These are phyloP conservation scores for Candida lessepsii DNA, from an alignment of 805 yeast species.

Conservation along the genomic window DNA sequence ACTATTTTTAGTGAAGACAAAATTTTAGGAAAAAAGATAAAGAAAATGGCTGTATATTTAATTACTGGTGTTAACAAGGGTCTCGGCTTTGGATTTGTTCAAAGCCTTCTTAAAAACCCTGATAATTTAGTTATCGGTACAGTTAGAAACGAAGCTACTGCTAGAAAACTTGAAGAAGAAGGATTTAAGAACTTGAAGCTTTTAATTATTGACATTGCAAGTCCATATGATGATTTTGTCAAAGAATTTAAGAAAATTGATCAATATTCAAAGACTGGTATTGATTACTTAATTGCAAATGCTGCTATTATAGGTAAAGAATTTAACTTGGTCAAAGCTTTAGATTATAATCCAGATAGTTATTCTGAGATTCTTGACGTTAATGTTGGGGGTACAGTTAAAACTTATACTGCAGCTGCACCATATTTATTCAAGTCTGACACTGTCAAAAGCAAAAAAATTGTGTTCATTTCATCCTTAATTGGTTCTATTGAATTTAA, in stretches of 20 bases:
- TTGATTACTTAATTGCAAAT: constrained; percentile 23
- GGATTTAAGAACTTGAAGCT: constrained; percentile 3
- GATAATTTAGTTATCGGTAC: constrained; percentile 10
- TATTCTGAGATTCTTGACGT: constrained; percentile 3
- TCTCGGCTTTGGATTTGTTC: constrained; percentile 7
- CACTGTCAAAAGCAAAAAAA: constrained; percentile 15
- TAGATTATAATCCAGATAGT: not conserved
- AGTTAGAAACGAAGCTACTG: constrained; percentile 10
- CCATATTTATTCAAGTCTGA: constrained; percentile 23
- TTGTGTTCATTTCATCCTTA: constrained; percentile 25
- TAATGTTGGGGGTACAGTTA: constrained; percentile 12
- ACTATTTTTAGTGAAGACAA: too few species aligned
- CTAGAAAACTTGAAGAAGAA: constrained; percentile 5
- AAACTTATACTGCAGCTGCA: constrained; percentile 23
- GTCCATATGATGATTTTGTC: constrained; percentile 8
- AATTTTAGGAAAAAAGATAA: too few species aligned
- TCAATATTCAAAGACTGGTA: constrained; percentile 23
- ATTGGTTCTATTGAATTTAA: constrained; percentile 16
- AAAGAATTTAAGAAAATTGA: constrained; percentile 14
- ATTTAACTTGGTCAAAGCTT: not conserved
- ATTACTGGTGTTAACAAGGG: constrained; percentile 13
- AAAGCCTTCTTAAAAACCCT: not conserved
- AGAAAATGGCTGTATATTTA: constrained; percentile 11
- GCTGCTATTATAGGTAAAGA: constrained; percentile 8
- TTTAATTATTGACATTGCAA: constrained; percentile 4